Percentiles rank a stretch among this genome's conserved stretches.
Conservation (phyloP, 192 early-diverging fungal species). For the Thoreauomyces humboldtii region DNA sequence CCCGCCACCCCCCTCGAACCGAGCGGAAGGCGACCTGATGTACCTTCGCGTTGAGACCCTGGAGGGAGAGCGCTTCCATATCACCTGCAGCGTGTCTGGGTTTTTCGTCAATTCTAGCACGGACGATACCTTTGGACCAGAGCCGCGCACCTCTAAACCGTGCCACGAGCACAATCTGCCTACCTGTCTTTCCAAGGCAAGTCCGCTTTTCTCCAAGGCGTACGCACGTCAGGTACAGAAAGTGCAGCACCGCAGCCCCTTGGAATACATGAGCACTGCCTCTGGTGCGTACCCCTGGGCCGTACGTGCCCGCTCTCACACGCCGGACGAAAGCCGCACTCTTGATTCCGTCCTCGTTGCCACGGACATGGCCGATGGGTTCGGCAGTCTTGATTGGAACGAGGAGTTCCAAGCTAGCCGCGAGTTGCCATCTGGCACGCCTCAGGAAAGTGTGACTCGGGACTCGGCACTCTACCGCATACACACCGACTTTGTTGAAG, state of each 20-base stretch:
- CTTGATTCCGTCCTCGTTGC: conserved; percentile 62
- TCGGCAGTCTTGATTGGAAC: conserved; percentile 91
- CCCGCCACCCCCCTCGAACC: conserved; percentile 74
- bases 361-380: conserved; percentile 43
- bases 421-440: conserved; percentile 71
- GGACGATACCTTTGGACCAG: conserved; percentile 43
- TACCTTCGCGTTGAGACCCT: conserved; percentile 87
- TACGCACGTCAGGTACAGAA: conserved; percentile 67
- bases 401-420: conserved; percentile 90
- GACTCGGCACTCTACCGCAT: conserved; percentile 81
- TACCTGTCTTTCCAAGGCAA: conserved; percentile 30
- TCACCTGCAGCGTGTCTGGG: conserved; percentile 79
- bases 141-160: conserved; percentile 21
- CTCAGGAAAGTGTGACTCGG: conserved; percentile 82
- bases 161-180: conserved; percentile 34
- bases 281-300: conserved; percentile 79
- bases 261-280: conserved; percentile 69
- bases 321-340: conserved; percentile 62
- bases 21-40: conserved; percentile 78
- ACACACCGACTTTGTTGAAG: conserved; percentile 90
- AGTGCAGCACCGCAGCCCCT: conserved; percentile 65
- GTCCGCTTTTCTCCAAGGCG: conserved; percentile 63
- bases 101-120: conserved; percentile 88
- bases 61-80: conserved; percentile 76
- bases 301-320: conserved; percentile 54